Conservation (phyloP, 331 rosid species). For the Quercus lobata region DNA sequence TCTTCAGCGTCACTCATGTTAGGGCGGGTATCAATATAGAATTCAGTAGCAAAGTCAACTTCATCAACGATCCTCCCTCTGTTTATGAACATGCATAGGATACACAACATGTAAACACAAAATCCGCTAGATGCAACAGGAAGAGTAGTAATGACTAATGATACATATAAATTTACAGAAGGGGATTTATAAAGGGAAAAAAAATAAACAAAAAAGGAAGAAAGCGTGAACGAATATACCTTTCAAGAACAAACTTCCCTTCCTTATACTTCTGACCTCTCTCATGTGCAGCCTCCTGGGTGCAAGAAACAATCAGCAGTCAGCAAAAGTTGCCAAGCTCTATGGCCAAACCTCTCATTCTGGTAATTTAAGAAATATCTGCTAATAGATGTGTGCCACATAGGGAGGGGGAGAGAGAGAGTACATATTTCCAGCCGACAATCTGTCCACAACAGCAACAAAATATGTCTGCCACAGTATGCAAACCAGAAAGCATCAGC, state of each 20-base stretch:
- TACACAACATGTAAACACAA: background rate
- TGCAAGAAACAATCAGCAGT: background rate
- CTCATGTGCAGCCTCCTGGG: constrained; percentile 78
- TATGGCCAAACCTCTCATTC: no score
- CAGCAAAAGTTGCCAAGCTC: background rate
- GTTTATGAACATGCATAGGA: background rate
- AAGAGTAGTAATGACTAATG: background rate
- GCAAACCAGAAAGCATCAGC: constrained; percentile 78
- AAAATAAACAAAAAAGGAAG: background rate
- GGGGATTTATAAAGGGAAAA: background rate
- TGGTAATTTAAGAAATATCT: background rate
- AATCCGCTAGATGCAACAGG: background rate
- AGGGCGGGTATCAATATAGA: constrained; percentile 49
- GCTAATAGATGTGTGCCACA: background rate
- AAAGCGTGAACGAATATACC: constrained; percentile 33
- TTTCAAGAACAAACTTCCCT: constrained; percentile 91
- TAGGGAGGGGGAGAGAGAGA: constrained; percentile 20
- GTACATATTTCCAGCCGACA: constrained; percentile 93
- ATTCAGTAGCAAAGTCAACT: constrained; percentile 52
- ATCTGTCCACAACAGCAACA: constrained; percentile 92
- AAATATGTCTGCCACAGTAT: constrained; percentile 74
- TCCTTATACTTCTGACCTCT: constrained; percentile 83
- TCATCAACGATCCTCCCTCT: constrained; percentile 86
- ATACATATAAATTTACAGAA: background rate
- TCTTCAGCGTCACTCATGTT: constrained; percentile 73